Evolutionary conservation across 176 grass and related monocot species (phyloP).

Genomic region (Aegilops longissima): DNA sequence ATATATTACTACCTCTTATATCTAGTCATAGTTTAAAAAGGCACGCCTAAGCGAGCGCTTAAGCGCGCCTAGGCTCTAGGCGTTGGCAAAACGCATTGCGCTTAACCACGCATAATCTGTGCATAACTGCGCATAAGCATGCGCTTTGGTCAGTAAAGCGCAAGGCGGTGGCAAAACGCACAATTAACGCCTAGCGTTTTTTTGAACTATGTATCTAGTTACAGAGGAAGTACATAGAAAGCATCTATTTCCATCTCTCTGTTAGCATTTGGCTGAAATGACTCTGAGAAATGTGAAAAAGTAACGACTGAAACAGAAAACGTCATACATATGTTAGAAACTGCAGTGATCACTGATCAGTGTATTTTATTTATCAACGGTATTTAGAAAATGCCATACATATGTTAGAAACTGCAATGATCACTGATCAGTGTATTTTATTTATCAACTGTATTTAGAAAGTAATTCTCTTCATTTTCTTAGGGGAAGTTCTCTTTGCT

Average conservation of each 20-base stretch:
- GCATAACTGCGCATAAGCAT: too few species aligned
- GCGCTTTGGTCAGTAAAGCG: too few species aligned
- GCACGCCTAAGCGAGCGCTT: too few species aligned
- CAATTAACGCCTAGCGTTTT: too few species aligned
- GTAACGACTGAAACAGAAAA: neutral
- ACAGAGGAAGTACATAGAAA: neutral
- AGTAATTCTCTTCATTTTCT: neutral
- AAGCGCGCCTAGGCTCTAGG: too few species aligned
- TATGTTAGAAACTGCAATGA: neutral
- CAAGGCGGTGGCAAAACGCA: too few species aligned
- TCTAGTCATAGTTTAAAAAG: too few species aligned
- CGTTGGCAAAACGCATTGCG: too few species aligned
- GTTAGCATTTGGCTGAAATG: neutral
- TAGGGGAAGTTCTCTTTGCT: neutral
- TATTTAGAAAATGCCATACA: neutral
- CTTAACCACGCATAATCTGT: too few species aligned
- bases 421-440: neutral
- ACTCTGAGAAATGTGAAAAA: neutral
- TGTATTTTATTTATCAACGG: neutral
- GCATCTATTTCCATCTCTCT: neutral
- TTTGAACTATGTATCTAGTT: too few species aligned
- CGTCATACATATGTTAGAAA: neutral
- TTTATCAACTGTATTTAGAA: neutral
- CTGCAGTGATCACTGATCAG: neutral
- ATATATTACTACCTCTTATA: neutral